Evolutionary conservation across 2,329 filamentous ascomycete genomes (phyloP), one percentile per base, ranked within the genome.

Genomic region (Scedosporium apiospermum): DNA sequence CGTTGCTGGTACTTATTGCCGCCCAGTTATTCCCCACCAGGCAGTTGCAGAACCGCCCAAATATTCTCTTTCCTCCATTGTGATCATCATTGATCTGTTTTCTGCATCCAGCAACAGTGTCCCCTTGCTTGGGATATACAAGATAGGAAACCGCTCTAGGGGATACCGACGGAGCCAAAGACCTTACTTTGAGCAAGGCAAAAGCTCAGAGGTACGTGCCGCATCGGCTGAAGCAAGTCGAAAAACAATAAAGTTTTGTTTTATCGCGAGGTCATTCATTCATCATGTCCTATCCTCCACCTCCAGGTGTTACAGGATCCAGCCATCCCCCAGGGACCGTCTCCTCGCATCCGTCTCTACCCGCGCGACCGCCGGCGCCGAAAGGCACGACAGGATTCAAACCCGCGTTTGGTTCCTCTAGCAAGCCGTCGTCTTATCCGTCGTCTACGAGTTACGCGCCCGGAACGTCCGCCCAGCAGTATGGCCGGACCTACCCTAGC

Each of bases 261-360:
- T 21, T 41, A 30, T 49, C 14, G 10, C 60, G 26, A 62, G 61
- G 23, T 23, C 61, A 62, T 70, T 76, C 81, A 77, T 86, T 86
- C 83, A 87, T 86, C 83, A 93, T 93, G 90, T 88, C 89, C 77
- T 91, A 91, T 83, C 88, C 89, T 77, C 88, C 88, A 73, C 88
- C 89, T 88, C 88, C 90, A 91, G 89, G 89, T 85, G 78, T 84
- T 75, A 74, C 80, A 74, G 70, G 64, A 62, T 59, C 72, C 70
- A 75, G 77, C 70, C 74, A 67, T 71, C 75, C 73, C 18, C 55
- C 60, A 53, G 61, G 53, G 64, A 64, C 34, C 30, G 67, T 73
- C 64, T 66, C 75, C 68, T 69, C 75, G 41, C 78, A 84, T 69
- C 82, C 84, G 55, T 90, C 88, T 68, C 88, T 96, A 46, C 91